Base-by-base conservation (phyloP, 192 early-diverging fungal species). In the Gonapodya sp. region DNA sequence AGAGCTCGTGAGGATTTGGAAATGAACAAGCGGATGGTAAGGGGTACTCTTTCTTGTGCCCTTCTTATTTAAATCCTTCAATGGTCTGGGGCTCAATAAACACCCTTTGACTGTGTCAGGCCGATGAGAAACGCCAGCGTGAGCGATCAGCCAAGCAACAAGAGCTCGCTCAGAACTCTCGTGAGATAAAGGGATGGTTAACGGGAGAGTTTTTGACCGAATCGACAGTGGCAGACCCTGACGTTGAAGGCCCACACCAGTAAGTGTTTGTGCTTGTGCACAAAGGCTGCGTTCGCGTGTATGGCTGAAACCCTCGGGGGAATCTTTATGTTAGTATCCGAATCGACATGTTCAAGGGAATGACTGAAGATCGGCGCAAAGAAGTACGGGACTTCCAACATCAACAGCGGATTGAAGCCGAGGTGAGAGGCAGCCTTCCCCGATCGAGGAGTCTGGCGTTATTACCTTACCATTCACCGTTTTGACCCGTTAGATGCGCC, bases 261-360 rank as follows among this genome's bases (percentile, higher is more conserved):
- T 89, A 78, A 36, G 79, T 79, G 14, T 16, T 64, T 35, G 18
- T 31, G 34, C 30, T 14, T 0, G 1, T 14, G 30, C 72, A 16
- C 36, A 35, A 46, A 2, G 34, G 8, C 0, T 73, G 81, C 18
- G 36, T 31, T 80, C 35, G 73, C 31, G 32, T 32, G 0, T 78
- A n/a, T 64, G 1, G 46, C 24, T 64, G 46, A 64, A 64, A 8
- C 24, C 8, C 46, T 64, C 46, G 8, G n/a, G n/a, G n/a, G n/a
- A 64, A 64, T 64, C 46, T 64, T 16, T 24, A n/a, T n/a, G n/a
- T n/a, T n/a, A 90, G 86, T 73, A 82, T 90, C 34, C 83, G 89
- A 1, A 88, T 90, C 30, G 89, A 91, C 79, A 64, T 85, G 18
- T 91, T 90, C 82, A 91, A 91, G 80, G 89, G 88, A 72, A 88